These are phyloP conservation scores for Wickerhamiella domercqiae DNA, from an alignment of 805 yeast species.

Conservation along the genomic window DNA sequence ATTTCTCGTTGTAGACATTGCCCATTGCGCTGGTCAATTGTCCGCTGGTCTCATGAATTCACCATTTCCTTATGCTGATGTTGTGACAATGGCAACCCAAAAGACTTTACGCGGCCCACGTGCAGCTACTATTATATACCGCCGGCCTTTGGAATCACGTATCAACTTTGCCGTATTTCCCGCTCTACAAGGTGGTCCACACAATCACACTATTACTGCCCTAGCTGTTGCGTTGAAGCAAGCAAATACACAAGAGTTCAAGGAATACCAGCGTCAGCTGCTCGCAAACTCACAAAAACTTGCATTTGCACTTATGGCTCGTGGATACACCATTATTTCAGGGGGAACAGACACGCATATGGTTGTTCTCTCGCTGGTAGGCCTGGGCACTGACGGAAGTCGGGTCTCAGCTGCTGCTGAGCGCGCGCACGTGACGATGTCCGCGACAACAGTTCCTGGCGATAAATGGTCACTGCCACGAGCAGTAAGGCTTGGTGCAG, in stretches of 20 bases:
- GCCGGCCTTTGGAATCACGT: slow-evolving; percentile 87
- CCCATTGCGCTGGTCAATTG: slow-evolving; percentile 91
- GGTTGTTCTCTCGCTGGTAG: slow-evolving; percentile 68
- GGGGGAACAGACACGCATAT: slow-evolving; percentile 96
- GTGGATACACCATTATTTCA: slow-evolving; percentile 72
- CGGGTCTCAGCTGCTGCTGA: slow-evolving; percentile 92
- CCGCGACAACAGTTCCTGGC: slow-evolving; percentile 96
- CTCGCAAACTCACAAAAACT: slow-evolving; percentile 72
- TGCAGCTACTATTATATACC: slow-evolving; percentile 98
- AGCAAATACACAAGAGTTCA: slow-evolving; percentile 79
- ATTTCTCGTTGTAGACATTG: slow-evolving; percentile 92
- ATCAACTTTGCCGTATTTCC: slow-evolving; percentile 98
- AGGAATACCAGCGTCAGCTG: slow-evolving; percentile 76
- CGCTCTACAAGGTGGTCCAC: slow-evolving; percentile 99
- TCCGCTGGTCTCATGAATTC: slow-evolving; percentile 91
- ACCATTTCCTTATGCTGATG: slow-evolving; percentile 93
- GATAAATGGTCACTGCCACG: slow-evolving; percentile 94
- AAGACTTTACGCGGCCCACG: slow-evolving; percentile 98
- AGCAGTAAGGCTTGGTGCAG: slow-evolving; percentile 94
- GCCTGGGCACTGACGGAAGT: slow-evolving; percentile 87
- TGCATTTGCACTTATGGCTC: slow-evolving; percentile 52
- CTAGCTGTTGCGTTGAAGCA: slow-evolving; percentile 93
- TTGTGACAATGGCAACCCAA: slow-evolving; percentile 97
- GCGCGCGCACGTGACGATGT: slow-evolving; percentile 82
- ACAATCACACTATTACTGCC: slow-evolving; percentile 96